Evolutionary conservation across 495 filamentous ascomycete genomes (phyloP).

Genomic region (Tuber microsphaerosporum): DNA sequence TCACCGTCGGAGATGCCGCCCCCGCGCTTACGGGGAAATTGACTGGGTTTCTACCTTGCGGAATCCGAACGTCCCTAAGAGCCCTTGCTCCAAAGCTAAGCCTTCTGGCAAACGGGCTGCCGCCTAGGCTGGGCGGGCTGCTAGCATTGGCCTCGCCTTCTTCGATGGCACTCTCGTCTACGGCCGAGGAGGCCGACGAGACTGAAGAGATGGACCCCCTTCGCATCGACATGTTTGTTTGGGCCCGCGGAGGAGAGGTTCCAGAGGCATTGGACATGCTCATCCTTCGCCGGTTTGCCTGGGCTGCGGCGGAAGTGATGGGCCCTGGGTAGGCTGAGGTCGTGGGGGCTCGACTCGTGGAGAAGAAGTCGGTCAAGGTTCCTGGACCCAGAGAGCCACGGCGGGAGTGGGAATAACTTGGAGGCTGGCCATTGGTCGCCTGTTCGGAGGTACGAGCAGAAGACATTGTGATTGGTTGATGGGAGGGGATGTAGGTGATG

Average conservation of each 20-base stretch:
- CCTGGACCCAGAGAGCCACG: conserved; percentile 53
- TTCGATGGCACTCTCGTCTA: conserved; percentile 80
- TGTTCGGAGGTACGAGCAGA: conserved; percentile 26
- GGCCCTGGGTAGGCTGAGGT: conserved; percentile 53
- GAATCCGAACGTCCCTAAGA: conserved; percentile 58
- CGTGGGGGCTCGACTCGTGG: conserved; percentile 42
- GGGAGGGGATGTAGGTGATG: conserved; percentile 8
- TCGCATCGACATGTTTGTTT: conserved; percentile 52
- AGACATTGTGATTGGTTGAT: conserved; percentile 27
- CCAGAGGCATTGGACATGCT: conserved; percentile 81
- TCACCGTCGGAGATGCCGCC: conserved; percentile 31
- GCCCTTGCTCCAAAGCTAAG: conserved; percentile 89
- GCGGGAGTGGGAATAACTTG: conserved; percentile 40
- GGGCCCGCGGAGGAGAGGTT: conserved; percentile 52
- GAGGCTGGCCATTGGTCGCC: conserved; percentile 19
- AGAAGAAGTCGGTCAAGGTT: conserved; percentile 52
- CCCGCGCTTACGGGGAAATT: conserved; percentile 12
- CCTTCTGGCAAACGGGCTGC: conserved; percentile 65
- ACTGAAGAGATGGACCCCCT: conserved; percentile 67
- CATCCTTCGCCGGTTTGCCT: conserved; percentile 66
- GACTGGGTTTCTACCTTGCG: conserved; percentile 18
- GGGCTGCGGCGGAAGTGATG: conserved; percentile 59
- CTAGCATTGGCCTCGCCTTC: conserved; percentile 53
- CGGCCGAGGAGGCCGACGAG: conserved; percentile 64
- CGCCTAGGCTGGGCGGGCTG: conserved; percentile 52